Percentiles rank a stretch among this genome's conserved stretches.
Conservation (phyloP, 345 rosid genomes). For the Sisymbrium altissimum region DNA sequence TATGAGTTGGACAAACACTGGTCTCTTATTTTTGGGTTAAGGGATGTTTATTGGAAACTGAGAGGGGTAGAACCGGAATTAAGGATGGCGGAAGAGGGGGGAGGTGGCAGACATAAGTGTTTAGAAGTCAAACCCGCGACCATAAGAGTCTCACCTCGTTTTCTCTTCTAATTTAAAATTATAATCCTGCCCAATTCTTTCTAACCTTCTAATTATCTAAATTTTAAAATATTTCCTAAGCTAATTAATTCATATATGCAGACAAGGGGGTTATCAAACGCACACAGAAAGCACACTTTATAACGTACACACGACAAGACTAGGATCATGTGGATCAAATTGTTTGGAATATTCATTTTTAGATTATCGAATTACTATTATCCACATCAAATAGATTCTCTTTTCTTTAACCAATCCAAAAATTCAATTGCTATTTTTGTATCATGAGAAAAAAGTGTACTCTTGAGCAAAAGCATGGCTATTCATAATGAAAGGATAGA, state of each 20-base stretch:
- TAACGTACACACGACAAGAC: background rate
- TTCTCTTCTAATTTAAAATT: background rate
- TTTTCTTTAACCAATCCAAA: background rate
- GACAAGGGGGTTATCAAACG: background rate
- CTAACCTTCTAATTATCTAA: background rate
- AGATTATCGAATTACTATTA: background rate
- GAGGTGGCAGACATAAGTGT: slow-evolving; percentile 26
- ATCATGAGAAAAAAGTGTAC: background rate
- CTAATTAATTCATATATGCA: background rate
- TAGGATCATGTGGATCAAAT: slow-evolving; percentile 3
- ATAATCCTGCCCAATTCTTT: background rate
- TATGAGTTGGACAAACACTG: background rate
- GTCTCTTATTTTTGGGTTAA: background rate
- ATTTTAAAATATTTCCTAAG: background rate
- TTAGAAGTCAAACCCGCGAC: slow-evolving; percentile 16
- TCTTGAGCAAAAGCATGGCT: background rate
- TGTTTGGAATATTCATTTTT: slow-evolving; percentile 10
- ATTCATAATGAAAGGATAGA: background rate
- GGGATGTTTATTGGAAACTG: background rate
- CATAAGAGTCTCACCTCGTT: background rate
- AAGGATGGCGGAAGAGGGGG: background rate
- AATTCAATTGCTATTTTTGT: background rate
- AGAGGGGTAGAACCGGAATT: background rate
- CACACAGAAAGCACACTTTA: background rate
- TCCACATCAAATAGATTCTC: background rate